phyloP scores from a whole-genome alignment of 2,329 filamentous ascomycete species.

The Fusarium sp. region DNA sequence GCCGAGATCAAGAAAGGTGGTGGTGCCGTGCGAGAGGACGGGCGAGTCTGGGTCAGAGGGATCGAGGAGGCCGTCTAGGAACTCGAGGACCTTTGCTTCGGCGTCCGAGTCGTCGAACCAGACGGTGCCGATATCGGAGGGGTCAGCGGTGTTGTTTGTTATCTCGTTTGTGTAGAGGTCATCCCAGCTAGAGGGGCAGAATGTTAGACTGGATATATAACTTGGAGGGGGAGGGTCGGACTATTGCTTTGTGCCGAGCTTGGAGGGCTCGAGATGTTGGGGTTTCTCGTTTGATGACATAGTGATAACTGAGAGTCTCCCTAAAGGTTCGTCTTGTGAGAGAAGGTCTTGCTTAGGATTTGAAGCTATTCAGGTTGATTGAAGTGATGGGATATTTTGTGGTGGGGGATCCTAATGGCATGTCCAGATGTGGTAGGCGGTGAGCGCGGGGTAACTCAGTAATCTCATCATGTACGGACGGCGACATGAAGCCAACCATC shows the following conservation, averaged over 20 bases:
- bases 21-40: slow-evolving; percentile 51
- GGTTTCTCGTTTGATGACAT: slow-evolving; percentile 60
- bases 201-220: slow-evolving; percentile 29
- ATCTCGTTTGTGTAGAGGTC: slow-evolving; percentile 80
- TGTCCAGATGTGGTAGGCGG: slow-evolving; percentile 46
- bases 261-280: slow-evolving; percentile 80
- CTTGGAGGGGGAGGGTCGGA: slow-evolving; percentile 60
- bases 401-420: slow-evolving; percentile 42
- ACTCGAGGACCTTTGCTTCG: slow-evolving; percentile 82
- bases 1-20: slow-evolving; percentile 85
- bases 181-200: slow-evolving; percentile 74
- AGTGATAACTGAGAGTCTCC: neutral
- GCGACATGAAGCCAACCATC: no score
- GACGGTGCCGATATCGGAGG: slow-evolving; percentile 86
- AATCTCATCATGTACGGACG: neutral
- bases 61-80: slow-evolving; percentile 66
- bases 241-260: slow-evolving; percentile 93
- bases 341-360: neutral
- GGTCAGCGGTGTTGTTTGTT: slow-evolving; percentile 78
- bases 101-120: slow-evolving; percentile 98
- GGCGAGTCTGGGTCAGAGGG: slow-evolving; percentile 41
- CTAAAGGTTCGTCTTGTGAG: neutral
- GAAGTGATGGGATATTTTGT: slow-evolving; percentile 24
- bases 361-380: slow-evolving; percentile 29
- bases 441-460: slow-evolving; percentile 33